These are phyloP conservation scores for Zanthoxylum bungeanum DNA, from an alignment of 345 rosid genomes.

Conservation along the genomic window DNA sequence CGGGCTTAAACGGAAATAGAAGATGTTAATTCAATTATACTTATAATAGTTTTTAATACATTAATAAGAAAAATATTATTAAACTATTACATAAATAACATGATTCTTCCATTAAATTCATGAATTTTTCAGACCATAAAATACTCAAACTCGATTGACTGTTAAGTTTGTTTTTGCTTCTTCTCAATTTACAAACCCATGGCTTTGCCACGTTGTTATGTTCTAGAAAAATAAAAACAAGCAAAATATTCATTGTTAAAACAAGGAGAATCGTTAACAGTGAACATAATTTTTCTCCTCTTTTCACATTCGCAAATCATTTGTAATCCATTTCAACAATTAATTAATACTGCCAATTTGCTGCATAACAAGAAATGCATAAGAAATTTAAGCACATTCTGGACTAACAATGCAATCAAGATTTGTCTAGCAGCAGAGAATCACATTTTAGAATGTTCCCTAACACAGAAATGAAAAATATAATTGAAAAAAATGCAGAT, in stretches of 20 bases:
- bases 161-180: background rate
- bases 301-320: background rate
- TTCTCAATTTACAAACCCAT: background rate
- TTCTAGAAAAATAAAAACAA: background rate
- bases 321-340: background rate
- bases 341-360: too few species aligned
- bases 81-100: too few species aligned
- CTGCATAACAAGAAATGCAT: background rate
- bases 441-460: background rate
- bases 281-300: too few species aligned
- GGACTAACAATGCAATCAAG: background rate
- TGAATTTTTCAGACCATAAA: conserved; percentile 42
- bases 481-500: background rate
- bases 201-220: conserved; percentile 5
- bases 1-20: too few species aligned
- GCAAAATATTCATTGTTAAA: background rate
- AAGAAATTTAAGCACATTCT: background rate
- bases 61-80: too few species aligned
- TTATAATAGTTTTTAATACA: too few species aligned
- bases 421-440: background rate
- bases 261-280: too few species aligned
- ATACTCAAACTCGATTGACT: background rate
- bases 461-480: background rate
- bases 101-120: too few species aligned
- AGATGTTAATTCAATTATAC: too few species aligned